Evolutionary conservation across 192 early-diverging fungal genomes (phyloP).

Genomic region (Pilaira anomala): DNA sequence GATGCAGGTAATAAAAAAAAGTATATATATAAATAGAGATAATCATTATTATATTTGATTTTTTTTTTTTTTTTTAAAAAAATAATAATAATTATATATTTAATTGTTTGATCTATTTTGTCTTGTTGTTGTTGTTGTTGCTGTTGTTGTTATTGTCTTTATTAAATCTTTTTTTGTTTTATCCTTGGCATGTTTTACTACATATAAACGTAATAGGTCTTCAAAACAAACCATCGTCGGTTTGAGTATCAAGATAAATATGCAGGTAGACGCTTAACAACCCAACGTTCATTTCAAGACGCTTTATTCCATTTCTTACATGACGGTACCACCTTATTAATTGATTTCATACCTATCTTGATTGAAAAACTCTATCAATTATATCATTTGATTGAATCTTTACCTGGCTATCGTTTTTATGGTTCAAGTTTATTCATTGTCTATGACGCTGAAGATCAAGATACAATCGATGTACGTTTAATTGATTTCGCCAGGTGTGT

Average conservation of each 20-base stretch:
- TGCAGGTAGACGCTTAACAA: slow-evolving; percentile 82
- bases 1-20: no score
- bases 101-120: no score
- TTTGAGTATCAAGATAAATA: slow-evolving; percentile 92
- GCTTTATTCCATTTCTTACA: slow-evolving; percentile 81
- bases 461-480: slow-evolving; percentile 66
- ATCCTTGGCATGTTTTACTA: slow-evolving; percentile 3
- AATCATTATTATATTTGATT: no score
- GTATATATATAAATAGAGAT: slow-evolving; percentile 9
- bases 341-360: slow-evolving; percentile 77
- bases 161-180: not conserved
- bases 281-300: slow-evolving; percentile 73
- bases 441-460: slow-evolving; percentile 67
- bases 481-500: slow-evolving; percentile 96
- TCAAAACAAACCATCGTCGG: no score
- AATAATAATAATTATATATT: no score
- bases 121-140: no score
- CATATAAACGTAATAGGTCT: no score
- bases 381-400: slow-evolving; percentile 63
- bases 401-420: slow-evolving; percentile 88
- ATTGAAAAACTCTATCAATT: slow-evolving; percentile 70
- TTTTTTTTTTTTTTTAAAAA: no score
- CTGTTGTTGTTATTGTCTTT: no score
- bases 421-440: slow-evolving; percentile 86
- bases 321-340: slow-evolving; percentile 82